Base-by-base conservation (phyloP, 257 asterid species). In the Solanum appendiculatum region DNA sequence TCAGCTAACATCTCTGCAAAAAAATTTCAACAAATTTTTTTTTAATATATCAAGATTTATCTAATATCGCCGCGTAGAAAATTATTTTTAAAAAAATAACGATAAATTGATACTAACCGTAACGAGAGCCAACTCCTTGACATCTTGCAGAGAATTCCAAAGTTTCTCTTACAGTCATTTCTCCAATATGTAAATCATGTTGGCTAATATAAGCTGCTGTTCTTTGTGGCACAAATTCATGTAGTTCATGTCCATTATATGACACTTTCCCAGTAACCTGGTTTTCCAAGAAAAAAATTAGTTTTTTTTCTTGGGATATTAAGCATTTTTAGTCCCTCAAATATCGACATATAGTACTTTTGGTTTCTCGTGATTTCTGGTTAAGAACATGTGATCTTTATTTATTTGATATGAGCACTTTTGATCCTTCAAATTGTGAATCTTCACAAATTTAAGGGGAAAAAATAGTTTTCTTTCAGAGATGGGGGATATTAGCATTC, bases 121-220 rank as follows among this genome's bases (percentile, higher is more conserved):
- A 93, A 46, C 95, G 93, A 15, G 94, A 90, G 40, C 98, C 98
- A 40, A 94, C 97, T 5, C 98, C 98, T 81, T 95, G 97, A 82
- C 97, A 94, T 86, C 95, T 90, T 11, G 96, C 97, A 1, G 98
- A 93, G 83, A 95, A 93, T 7, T 94, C 93, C 74, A 95, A 87
- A 56, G 98, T 95, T 75, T 95, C 98, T 89, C 92, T 89, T 2
- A 95, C 98, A 18, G 98, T 95, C 96, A 95, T 87, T 86, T 95
- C 98, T 83, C 94, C 96, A 21, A 91, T 89, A 73, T 95, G 98
- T 72, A 92, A 81, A 91, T 94, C 98, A 82, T 93, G 88, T 66
- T 93, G 96, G 83, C 98, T 94, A 84, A 94, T 91, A 73, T 93
- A 94, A 4, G 96, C 95, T 34, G 96, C 93, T 75, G 93, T 92